Evolutionary conservation across 2,329 filamentous ascomycete species (phyloP), one percentile per base, ranked within the genome.

Genomic region (Neospermospora avenae): DNA sequence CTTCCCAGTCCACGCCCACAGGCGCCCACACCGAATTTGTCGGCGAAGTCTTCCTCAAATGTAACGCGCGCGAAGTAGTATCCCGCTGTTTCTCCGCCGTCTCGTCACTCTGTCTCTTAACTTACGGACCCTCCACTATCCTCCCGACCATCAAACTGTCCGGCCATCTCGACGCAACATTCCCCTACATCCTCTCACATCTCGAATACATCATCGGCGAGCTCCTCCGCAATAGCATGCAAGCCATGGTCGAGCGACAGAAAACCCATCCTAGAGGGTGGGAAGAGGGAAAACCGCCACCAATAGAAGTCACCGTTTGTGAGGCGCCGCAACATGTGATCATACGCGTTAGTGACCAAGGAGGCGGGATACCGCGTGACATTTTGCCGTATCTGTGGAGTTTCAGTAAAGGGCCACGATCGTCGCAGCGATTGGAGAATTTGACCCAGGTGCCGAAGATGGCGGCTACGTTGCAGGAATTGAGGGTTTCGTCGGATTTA

Each of bases 141-240:
- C 82, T 99, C 1, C 95, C 95, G 4, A 85, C 92, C 64, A 90
- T 99, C 74, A 84, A 83, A 49, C 81, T 99, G 59, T 83, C 89
- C 63, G 95, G 96, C 22, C 92, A 99, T 72, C 80, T 95, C 2
- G 86, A 90, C 31, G 93, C 93, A 4, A 96, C 87, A 34, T 99
- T 99, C 71, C 95, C 96, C 1, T 99, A 97, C 71, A 98, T 99
- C 65, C 84, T 96, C 55, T 95, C 88, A 71, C 95, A 98, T 73
- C 83, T 99, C 55, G 93, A 99, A 76, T 99, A 99, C 76, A 97
- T 99, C 68, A 84, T 99, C 59, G 93, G 95, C 55, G 95, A 99
- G 77, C 85, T 99, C 22, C 81, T 99, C 24, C 88, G 95, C 39
- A 99, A 99, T 76, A 96, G 91, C 0, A 90, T 99, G 16, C 93